Evolutionary conservation across 2,329 filamentous ascomycete species (phyloP).

Genomic region (Uncinocarpus reesii): DNA sequence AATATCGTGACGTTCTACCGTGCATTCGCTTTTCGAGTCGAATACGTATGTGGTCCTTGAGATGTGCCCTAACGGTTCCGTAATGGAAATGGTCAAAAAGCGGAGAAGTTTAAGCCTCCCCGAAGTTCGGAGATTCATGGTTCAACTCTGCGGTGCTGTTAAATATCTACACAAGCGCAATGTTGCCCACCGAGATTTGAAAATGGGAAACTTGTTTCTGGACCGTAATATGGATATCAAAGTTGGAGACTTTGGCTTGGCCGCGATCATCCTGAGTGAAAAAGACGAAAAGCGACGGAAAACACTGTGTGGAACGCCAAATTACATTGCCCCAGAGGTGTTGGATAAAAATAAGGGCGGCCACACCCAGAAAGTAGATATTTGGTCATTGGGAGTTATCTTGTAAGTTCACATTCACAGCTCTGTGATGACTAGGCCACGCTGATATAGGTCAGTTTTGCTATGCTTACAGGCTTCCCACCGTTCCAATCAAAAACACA

Average conservation of each 20-base stretch:
- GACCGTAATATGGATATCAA: constrained; percentile 95
- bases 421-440: constrained; percentile 1
- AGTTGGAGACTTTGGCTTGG: constrained; percentile 92
- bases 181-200: constrained; percentile 92
- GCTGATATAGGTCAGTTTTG: constrained; percentile 53
- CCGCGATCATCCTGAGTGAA: constrained; percentile 80
- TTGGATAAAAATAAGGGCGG: constrained; percentile 87
- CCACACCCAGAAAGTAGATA: constrained; percentile 94
- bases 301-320: constrained; percentile 91
- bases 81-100: constrained; percentile 96
- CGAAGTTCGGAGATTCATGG: constrained; percentile 83
- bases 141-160: constrained; percentile 92
- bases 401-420: constrained; percentile 49
- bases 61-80: constrained; percentile 85
- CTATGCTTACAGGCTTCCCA: constrained; percentile 90
- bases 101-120: constrained; percentile 83
- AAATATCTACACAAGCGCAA: constrained; percentile 96
- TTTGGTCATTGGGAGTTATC: constrained; percentile 97
- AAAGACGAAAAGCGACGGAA: constrained; percentile 79
- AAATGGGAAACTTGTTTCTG: constrained; percentile 96
- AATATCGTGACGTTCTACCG: constrained; percentile 94
- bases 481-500: constrained; percentile 74
- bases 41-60: constrained; percentile 92
- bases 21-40: constrained; percentile 77
- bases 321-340: constrained; percentile 96